Conservation (phyloP, 1,284 basidiomycete species). For the Apiotrichum veenhuisii region DNA sequence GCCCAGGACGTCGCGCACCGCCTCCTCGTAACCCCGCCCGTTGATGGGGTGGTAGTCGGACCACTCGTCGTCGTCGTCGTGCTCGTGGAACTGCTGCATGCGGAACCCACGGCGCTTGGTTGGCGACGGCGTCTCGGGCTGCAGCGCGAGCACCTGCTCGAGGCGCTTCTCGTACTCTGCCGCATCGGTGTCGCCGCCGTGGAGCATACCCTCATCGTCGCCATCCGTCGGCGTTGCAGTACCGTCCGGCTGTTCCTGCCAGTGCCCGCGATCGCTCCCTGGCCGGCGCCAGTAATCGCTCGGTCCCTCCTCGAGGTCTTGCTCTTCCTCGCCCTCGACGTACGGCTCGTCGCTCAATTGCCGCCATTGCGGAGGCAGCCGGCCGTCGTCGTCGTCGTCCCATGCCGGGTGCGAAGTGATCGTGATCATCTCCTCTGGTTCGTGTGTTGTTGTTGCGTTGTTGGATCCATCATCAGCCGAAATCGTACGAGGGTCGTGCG, state of each 20-base stretch:
- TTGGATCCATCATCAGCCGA: neutral
- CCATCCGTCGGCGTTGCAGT: conserved; percentile 2
- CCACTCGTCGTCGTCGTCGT: conserved; percentile 17
- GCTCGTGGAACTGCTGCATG: neutral
- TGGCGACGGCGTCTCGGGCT: conserved; percentile 12
- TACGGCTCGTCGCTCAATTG: conserved; percentile 9
- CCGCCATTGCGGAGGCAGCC: conserved; percentile 13
- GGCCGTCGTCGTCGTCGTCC: neutral
- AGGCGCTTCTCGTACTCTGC: conserved; percentile 20
- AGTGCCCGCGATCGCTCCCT: neutral
- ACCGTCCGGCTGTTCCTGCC: neutral
- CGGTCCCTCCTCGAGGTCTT: conserved; percentile 16
- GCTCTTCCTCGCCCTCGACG: conserved; percentile 6
- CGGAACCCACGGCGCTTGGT: conserved; percentile 4
- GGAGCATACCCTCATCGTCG: neutral
- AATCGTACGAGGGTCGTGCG: neutral
- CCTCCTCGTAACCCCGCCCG: conserved; percentile 19
- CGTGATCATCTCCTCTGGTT: neutral
- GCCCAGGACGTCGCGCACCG: conserved; percentile 23
- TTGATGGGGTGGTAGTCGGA: conserved; percentile 24
- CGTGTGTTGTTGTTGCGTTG: neutral
- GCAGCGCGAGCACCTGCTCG: conserved; percentile 14
- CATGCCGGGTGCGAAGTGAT: neutral
- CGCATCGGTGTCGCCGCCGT: conserved; percentile 7
- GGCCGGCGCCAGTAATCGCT: conserved; percentile 23